A percentile compares a stretch with the other conserved stretches of the same genome.
phyloP scores from a whole-genome alignment of 176 grass and related monocot genomes.

The Rhynchospora tenuis region DNA sequence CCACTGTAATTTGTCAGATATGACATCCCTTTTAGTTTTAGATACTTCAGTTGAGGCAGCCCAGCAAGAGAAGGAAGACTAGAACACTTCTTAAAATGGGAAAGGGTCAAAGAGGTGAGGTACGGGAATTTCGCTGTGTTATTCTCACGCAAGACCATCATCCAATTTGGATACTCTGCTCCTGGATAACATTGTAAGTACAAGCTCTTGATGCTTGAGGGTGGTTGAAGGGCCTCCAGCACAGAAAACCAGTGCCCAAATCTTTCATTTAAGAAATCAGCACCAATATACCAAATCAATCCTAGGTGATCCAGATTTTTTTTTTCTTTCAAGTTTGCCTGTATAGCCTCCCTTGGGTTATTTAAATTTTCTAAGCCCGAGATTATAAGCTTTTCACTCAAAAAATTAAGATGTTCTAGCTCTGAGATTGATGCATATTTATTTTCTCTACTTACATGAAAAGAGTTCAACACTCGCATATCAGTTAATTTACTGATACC shows the following conservation, averaged over 20 bases:
- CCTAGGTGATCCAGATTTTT: background rate
- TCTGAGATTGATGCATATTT: background rate
- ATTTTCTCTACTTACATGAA: fast-evolving
- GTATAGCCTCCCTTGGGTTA: background rate
- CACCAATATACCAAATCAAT: background rate
- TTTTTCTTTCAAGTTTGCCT: background rate
- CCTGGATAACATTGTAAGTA: background rate
- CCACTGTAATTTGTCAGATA: background rate
- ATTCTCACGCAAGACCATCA: background rate
- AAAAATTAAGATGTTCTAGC: background rate
- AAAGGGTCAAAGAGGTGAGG: background rate
- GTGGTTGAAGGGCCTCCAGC: background rate
- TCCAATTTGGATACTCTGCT: background rate
- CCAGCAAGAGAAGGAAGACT: background rate
- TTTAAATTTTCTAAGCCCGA: background rate
- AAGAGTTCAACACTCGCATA: background rate
- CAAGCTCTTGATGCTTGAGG: background rate
- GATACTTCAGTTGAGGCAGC: background rate
- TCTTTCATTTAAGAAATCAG: too few relatives aligned
- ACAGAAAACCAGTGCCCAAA: background rate
- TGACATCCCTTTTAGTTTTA: background rate
- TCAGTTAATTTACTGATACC: background rate
- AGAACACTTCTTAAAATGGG: background rate
- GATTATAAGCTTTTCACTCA: background rate
- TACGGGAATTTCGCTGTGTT: background rate